Conservation (phyloP, 768 basidiomycete species). For the Gelatoporia subvermispora region DNA sequence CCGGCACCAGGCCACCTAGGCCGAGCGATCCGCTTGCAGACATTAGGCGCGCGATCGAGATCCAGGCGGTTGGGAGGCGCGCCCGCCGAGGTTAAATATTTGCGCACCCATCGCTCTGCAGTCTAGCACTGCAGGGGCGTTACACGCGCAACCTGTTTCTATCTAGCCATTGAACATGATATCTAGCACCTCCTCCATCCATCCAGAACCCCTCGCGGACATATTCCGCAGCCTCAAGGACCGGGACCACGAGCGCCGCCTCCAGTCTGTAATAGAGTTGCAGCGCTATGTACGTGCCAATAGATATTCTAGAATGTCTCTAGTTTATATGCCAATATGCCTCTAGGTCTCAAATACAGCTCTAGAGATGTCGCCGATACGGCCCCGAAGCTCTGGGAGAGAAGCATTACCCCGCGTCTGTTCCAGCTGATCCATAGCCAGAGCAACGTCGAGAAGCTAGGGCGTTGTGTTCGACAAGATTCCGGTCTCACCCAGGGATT, state of each 20-base stretch:
- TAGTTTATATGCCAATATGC: constrained; percentile 4
- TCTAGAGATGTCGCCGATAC: constrained; percentile 77
- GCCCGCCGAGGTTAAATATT: too few relatives aligned
- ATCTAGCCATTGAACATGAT: constrained; percentile 43
- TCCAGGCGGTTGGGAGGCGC: too few relatives aligned
- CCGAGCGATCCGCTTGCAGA: too few relatives aligned
- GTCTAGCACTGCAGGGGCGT: not conserved
- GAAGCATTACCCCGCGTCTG: constrained; percentile 71
- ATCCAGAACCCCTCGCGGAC: constrained; percentile 56
- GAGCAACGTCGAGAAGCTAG: constrained; percentile 73
- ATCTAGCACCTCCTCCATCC: constrained; percentile 49
- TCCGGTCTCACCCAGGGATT: constrained; percentile 82
- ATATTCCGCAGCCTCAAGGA: constrained; percentile 67
- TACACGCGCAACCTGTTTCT: not conserved
- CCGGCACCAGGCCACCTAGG: too few relatives aligned
- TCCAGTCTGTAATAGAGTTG: constrained; percentile 66
- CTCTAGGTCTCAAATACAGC: constrained; percentile 65
- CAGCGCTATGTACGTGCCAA: constrained; percentile 60
- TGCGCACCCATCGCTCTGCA: too few relatives aligned
- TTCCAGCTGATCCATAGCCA: constrained; percentile 84
- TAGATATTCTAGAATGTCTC: constrained; percentile 1
- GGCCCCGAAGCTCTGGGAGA: constrained; percentile 80
- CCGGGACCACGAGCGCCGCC: constrained; percentile 58
- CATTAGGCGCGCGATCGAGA: too few relatives aligned
- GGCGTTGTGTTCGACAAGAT: constrained; percentile 91